Base-by-base conservation (phyloP, 2,329 filamentous ascomycete species). In the Rhynchosporium secalis region DNA sequence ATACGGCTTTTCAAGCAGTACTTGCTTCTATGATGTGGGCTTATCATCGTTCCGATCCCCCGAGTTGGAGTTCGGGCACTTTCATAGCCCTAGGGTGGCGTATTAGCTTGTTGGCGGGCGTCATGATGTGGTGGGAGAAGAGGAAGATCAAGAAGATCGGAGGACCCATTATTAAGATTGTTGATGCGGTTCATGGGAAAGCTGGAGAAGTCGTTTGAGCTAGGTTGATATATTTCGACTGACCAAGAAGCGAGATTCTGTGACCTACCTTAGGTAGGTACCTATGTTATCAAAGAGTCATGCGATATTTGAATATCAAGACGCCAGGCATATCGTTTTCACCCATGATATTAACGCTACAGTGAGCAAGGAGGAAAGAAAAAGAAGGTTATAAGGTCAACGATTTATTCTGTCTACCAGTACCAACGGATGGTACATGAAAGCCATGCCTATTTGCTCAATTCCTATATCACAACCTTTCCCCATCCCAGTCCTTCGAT, bases 1-100 rank as follows among this genome's bases (percentile, higher is more conserved):
- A 68, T 60, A 81, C 78, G 1, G 74, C 80, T 2, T 58, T 83
- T 3, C 64, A 66, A 29, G 62, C 51, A 8, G 55, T 61, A 7
- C 47, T 68, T 26, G 48, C 58, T 8, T 51, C 51, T 2, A 62
- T 65, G 20, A 69, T 69, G 63, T 69, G 63, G 63, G 59, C 48
- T 20, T 67, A 66, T 38, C 64, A 66, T 46, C 45, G 63, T 13
- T 58, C 67, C 43, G 36, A 65, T 55, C 43, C 62, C 52, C 65
- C 62, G 9, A 48, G 28, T 6, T 68, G 68, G 66, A 52, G 54
- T 10, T 66, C 65, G 8, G 66, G 66, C 3, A 56, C 46, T 3
- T 65, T 66, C 28, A 64, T 67, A 47, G 60, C 40, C 2, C 54
- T 67, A 20, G 65, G 63, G 13, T 69, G 62, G 57, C 62, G 59